A percentile compares a stretch with the other conserved stretches of the same genome.
These are phyloP conservation scores for Colletotrichum tabaci DNA, from an alignment of 2,329 filamentous ascomycete species.

Conservation along the genomic window DNA sequence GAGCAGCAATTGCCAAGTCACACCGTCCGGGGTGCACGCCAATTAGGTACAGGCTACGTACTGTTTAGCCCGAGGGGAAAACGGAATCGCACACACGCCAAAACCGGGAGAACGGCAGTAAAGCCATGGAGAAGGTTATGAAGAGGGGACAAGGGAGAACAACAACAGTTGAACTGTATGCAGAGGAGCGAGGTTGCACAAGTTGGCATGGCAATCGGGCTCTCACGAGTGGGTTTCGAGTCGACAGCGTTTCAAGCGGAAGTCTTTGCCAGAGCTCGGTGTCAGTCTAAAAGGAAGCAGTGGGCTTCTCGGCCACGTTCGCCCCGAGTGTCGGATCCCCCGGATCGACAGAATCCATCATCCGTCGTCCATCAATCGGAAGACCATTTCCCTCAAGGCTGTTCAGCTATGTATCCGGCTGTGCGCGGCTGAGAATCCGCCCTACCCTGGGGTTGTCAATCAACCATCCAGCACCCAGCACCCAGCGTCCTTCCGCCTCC, in stretches of 20 bases:
- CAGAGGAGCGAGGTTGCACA: neutral
- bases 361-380: no score
- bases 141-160: neutral
- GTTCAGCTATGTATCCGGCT: neutral
- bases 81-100: neutral
- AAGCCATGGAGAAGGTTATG: neutral
- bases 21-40: neutral
- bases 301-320: neutral
- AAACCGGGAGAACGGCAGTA: conserved; percentile 4
- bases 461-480: neutral
- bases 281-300: neutral
- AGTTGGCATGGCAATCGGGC: neutral
- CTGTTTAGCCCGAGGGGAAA: neutral
- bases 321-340: neutral
- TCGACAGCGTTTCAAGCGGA: neutral
- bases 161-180: neutral
- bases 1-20: neutral
- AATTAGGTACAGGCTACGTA: neutral
- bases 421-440: neutral
- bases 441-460: neutral
- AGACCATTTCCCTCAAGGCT: neutral
- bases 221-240: neutral
- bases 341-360: conserved; percentile 8
- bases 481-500: neutral
- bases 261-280: neutral